Evolutionary conservation across 129 eudicot species (phyloP).

Genomic region (Escallonia rubra): DNA sequence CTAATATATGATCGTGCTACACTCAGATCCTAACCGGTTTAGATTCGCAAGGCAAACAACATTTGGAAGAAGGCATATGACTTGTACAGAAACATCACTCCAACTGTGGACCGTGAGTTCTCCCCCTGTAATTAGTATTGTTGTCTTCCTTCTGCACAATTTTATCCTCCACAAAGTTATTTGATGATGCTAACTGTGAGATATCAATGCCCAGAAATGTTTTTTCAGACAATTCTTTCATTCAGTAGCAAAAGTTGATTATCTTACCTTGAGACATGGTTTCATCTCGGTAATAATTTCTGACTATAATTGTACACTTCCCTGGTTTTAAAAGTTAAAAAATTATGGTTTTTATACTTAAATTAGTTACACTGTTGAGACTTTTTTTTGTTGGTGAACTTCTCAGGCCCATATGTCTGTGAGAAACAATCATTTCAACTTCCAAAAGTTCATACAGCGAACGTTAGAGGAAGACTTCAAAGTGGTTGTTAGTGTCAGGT

Average conservation of each 20-base stretch:
- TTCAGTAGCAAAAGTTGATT: conserved; percentile 57
- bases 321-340: not conserved
- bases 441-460: conserved; percentile 51
- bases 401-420: conserved; percentile 51
- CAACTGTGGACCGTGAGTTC: conserved; percentile 37
- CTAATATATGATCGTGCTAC: not conserved
- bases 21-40: conserved; percentile 39
- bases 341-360: not conserved
- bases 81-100: conserved; percentile 20
- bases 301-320: too few species aligned
- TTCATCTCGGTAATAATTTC: conserved; percentile 34
- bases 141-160: too few species aligned
- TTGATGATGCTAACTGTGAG: not conserved
- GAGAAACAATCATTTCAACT: conserved; percentile 32
- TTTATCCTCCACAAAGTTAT: not conserved
- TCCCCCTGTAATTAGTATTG: not conserved
- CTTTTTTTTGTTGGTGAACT: not conserved
- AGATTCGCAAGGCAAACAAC: conserved; percentile 44
- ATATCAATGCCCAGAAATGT: conserved; percentile 32
- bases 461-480: conserved; percentile 58
- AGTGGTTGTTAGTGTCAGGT: conserved; percentile 55
- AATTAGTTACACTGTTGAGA: not conserved
- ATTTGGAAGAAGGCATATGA: conserved; percentile 41
- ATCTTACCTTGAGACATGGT: conserved; percentile 54
- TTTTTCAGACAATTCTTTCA: conserved; percentile 53